Conservation (phyloP, 2,329 filamentous ascomycete species). For the Lecanosticta acicola region DNA sequence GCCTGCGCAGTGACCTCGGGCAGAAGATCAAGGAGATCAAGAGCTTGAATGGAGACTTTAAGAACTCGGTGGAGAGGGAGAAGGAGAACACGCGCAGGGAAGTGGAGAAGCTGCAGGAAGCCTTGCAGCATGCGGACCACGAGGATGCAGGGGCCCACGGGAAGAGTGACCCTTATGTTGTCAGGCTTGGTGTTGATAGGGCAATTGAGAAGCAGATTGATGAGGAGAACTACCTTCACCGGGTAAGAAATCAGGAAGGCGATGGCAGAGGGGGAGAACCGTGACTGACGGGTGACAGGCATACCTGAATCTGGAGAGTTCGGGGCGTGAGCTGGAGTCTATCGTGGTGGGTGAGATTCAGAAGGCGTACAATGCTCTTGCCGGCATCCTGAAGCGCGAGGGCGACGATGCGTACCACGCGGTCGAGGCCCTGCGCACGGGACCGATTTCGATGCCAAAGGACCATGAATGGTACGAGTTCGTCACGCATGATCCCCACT, state of each 20-base stretch:
- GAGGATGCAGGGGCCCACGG: slow-evolving; percentile 69
- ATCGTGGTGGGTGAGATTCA: slow-evolving; percentile 97
- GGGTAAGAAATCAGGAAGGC: slow-evolving; percentile 57
- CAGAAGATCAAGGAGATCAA: slow-evolving; percentile 99
- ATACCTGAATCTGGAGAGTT: slow-evolving; percentile 88
- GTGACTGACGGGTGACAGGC: slow-evolving; percentile 52
- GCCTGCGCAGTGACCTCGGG: slow-evolving; percentile 77
- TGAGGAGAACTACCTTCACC: slow-evolving; percentile 94
- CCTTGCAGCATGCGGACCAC: slow-evolving; percentile 70
- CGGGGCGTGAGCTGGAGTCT: slow-evolving; percentile 87
- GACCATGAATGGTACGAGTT: slow-evolving; percentile 87
- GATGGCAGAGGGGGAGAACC: slow-evolving; percentile 1
- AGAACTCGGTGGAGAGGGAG: slow-evolving; percentile 93
- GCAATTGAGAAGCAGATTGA: slow-evolving; percentile 90
- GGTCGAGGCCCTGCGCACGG: slow-evolving; percentile 73
- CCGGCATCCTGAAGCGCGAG: slow-evolving; percentile 84
- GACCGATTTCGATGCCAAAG: slow-evolving; percentile 87
- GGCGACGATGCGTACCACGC: slow-evolving; percentile 73
- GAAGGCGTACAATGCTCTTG: slow-evolving; percentile 92
- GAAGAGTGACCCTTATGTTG: slow-evolving; percentile 86
- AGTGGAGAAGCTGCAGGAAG: slow-evolving; percentile 75
- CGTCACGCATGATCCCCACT: slow-evolving; percentile 72
- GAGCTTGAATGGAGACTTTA: slow-evolving; percentile 86
- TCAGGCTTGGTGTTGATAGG: slow-evolving; percentile 78
- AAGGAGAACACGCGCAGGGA: slow-evolving; percentile 77